Percentiles rank a stretch among this genome's conserved stretches.
Conservation (phyloP, 331 rosid genomes). For the Quercus lobata region DNA sequence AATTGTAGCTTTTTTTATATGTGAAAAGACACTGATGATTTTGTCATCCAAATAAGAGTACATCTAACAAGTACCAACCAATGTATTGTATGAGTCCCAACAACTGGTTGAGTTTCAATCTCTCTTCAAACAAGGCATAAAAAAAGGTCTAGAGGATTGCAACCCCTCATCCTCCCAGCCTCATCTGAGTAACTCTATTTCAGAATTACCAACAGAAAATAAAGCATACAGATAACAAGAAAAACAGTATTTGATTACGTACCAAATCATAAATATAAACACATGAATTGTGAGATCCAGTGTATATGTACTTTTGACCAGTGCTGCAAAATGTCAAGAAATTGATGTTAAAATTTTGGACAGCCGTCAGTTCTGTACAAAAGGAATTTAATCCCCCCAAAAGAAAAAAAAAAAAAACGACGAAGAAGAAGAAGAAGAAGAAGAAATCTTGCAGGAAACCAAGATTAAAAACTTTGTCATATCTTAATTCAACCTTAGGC, state of each 20-base stretch:
- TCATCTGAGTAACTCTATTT: background rate
- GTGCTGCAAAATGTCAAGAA: conserved; percentile 71
- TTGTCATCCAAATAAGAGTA: background rate
- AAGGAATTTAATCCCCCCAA: too few species aligned
- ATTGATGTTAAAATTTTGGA: background rate
- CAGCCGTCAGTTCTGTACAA: background rate
- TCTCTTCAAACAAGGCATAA: too few species aligned
- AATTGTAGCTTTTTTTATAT: background rate
- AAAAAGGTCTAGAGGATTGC: background rate
- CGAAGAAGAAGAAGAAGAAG: fast-evolving
- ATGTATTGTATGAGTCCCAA: background rate
- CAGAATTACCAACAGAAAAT: background rate
- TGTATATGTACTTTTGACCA: conserved; percentile 92
- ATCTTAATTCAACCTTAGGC: background rate
- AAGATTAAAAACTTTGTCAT: background rate
- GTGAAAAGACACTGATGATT: background rate
- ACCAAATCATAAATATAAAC: conserved; percentile 91
- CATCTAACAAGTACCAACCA: background rate
- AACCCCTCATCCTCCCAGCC: background rate
- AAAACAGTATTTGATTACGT: conserved; percentile 7
- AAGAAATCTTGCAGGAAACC: background rate
- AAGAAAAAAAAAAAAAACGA: too few species aligned
- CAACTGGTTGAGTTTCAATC: background rate
- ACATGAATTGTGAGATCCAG: conserved; percentile 71
- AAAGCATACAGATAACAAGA: background rate